Evolutionary conservation across 306 rosid genomes (phyloP), one percentile per base, ranked within the genome.

Genomic region (Castanea mollissima): DNA sequence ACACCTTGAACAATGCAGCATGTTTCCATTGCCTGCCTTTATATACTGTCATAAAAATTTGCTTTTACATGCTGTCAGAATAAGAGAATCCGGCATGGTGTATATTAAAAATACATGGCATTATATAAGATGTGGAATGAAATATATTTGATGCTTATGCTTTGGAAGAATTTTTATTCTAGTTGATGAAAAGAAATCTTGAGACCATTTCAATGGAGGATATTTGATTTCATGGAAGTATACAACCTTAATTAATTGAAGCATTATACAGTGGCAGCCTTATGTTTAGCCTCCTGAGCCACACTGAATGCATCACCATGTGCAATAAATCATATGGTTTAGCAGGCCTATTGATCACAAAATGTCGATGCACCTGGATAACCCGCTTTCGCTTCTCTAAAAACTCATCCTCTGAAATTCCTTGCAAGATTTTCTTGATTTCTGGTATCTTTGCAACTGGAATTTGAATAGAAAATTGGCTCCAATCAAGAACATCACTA

Each of bases 201-300:
- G 46, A 41, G 11, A 41, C 46, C 46, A 41, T 41, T 41, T 41
- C 1, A 41, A 41, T 8, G 46, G 46, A 41, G 46, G 46, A 41
- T 8, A 31, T 31, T 8, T 41, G 46, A 41, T 41, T 41, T 35
- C 63, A 7, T 58, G 1, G 3, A 65, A 31, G 51, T 65, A 34
- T 46, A 65, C 71, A 65, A 63, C 10, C 69, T 27, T 13, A 13
- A n/a, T 13, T 13, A 54, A 46, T 62, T 12, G 64, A 52, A 32
- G 2, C 63, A 52, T 12, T 1, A 32, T 8, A 41, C 1, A 2
- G 41, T 23, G 54, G 62, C 21, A 85, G 49, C 75, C 69, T 82
- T 5, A 83, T 20, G 78, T 87, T 89, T 31, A 87, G 91, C 78
- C 93, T 85, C 84, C 89, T 85, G 4, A 85, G 83, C 89, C 93